A percentile compares a stretch with the other conserved stretches of the same genome.
Conservation (phyloP, 352 stramenopile species). For the Phytophthora melonis region DNA sequence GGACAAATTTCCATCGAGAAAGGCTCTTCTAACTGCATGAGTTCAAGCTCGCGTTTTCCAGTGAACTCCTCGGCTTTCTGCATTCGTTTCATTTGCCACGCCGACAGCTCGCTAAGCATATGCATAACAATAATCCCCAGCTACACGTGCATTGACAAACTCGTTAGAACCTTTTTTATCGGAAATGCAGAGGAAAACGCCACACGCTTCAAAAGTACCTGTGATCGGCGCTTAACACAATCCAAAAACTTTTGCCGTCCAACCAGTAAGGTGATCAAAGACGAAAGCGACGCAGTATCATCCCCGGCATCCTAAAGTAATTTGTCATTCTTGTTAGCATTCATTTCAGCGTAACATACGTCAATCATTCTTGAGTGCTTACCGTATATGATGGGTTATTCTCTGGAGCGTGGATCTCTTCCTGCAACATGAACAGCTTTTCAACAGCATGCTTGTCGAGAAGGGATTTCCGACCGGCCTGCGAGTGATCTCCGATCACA, state of each 20-base stretch:
- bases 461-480: conserved; percentile 45
- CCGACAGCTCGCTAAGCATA: conserved; percentile 81
- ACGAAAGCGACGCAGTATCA: neutral
- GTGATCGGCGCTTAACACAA: conserved; percentile 73
- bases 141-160: conserved; percentile 39
- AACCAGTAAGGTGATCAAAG: conserved; percentile 32
- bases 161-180: conserved; percentile 16
- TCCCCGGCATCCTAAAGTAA: neutral
- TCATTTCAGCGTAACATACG: neutral
- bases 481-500: conserved; percentile 51
- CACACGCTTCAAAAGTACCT: conserved; percentile 46
- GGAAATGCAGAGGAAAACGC: neutral
- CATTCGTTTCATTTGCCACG: conserved; percentile 92
- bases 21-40: conserved; percentile 82
- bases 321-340: neutral
- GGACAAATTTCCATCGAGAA: conserved; percentile 86
- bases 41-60: conserved; percentile 71
- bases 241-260: conserved; percentile 38
- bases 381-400: conserved; percentile 20
- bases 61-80: conserved; percentile 85
- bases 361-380: neutral
- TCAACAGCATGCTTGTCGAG: conserved; percentile 67
- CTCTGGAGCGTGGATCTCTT: conserved; percentile 35
- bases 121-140: conserved; percentile 76
- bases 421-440: conserved; percentile 52